Percentiles rank a stretch among this genome's conserved stretches.
Conservation (phyloP, 345 rosid species). For the Syzygium aqueum region DNA sequence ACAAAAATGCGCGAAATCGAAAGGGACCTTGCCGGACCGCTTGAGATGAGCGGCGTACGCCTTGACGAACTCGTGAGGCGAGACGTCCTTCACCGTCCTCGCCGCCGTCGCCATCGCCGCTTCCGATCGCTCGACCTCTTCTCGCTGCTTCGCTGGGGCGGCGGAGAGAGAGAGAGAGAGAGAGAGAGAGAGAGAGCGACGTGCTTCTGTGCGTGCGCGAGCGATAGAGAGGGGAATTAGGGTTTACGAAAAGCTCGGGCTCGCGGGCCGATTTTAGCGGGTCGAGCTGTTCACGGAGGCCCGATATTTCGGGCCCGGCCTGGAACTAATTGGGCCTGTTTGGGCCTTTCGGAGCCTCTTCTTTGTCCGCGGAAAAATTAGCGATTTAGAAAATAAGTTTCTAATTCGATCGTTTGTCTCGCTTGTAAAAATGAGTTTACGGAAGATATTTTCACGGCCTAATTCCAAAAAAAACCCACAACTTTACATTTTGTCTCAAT, state of each 20-base stretch:
- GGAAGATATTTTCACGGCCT: background rate
- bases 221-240: background rate
- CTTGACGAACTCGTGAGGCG: constrained; percentile 48
- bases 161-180: background rate
- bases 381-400: background rate
- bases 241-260: background rate
- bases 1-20: background rate
- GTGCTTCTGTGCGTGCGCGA: background rate
- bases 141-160: background rate
- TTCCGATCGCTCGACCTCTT: background rate
- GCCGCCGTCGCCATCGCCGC: constrained; percentile 11
- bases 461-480: too few relatives aligned
- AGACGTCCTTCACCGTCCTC: constrained; percentile 40
- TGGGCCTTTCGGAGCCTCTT: background rate
- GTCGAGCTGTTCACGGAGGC: background rate
- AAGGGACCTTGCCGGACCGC: constrained; percentile 42
- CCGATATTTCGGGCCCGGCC: background rate
- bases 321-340: background rate
- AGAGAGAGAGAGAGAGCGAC: background rate
- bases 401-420: background rate
- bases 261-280: background rate
- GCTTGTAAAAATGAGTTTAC: background rate
- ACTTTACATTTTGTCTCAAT: too few relatives aligned
- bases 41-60: constrained; percentile 46
- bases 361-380: background rate